Conservation (phyloP, 352 stramenopile genomes). For the Pythium dissimile region DNA sequence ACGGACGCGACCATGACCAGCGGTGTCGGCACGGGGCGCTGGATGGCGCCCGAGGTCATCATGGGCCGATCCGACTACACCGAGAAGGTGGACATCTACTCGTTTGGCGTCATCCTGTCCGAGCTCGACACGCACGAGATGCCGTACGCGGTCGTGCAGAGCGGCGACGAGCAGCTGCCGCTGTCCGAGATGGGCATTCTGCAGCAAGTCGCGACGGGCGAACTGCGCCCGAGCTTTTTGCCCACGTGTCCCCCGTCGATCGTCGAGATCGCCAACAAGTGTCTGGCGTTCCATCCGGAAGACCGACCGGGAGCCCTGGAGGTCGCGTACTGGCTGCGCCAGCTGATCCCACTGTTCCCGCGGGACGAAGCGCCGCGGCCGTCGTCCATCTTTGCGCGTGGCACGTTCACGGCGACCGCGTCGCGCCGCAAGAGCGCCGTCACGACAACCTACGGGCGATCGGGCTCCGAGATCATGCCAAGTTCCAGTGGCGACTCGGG, state of each 20-base stretch:
- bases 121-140: slow-evolving; percentile 23
- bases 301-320: slow-evolving; percentile 14
- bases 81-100: slow-evolving; percentile 35
- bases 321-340: slow-evolving; percentile 13
- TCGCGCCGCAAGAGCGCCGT: slow-evolving; percentile 9
- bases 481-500: neutral
- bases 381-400: slow-evolving; percentile 13
- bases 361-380: slow-evolving; percentile 7
- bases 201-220: slow-evolving; percentile 18
- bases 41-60: slow-evolving; percentile 38
- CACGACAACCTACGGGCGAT: neutral
- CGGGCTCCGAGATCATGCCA: slow-evolving; percentile 1
- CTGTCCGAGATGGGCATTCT: slow-evolving; percentile 17
- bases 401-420: slow-evolving; percentile 5
- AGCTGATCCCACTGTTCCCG: slow-evolving; percentile 19
- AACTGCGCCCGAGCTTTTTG: slow-evolving; percentile 22
- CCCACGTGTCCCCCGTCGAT: slow-evolving; percentile 17
- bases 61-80: slow-evolving; percentile 23
- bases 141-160: slow-evolving; percentile 10
- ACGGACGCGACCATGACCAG: slow-evolving; percentile 23
- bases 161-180: neutral
- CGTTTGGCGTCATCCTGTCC: slow-evolving; percentile 29
- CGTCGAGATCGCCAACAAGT: slow-evolving; percentile 20
- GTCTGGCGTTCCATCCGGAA: slow-evolving; percentile 19
- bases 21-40: slow-evolving; percentile 29